phyloP scores from a whole-genome alignment of 2,329 filamentous ascomycete species.

The Huntiella savannae region DNA sequence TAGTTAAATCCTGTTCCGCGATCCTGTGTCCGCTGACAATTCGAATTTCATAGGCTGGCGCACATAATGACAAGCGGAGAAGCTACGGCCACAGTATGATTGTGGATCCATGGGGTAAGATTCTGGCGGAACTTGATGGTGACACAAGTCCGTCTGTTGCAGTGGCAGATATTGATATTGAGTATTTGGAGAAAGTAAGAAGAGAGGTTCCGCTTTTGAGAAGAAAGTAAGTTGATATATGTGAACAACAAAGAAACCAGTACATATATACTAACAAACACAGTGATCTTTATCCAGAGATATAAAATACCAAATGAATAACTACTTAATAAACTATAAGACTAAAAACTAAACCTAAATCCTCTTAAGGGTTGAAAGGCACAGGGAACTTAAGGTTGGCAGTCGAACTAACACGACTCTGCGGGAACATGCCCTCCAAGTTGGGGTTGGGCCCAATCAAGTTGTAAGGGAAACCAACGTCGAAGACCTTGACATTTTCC shows the following conservation, averaged over 20 bases:
- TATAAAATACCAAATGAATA: background rate
- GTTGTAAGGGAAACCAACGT: constrained; percentile 15
- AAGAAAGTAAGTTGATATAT: constrained; percentile 25
- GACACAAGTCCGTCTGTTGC: constrained; percentile 27
- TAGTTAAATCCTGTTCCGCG: background rate
- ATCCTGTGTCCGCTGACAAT: background rate
- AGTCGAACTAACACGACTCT: background rate
- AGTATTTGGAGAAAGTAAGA: constrained; percentile 27
- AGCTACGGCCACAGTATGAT: constrained; percentile 80
- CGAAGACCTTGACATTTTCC: constrained; percentile 32
- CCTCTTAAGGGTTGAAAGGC: constrained; percentile 1
- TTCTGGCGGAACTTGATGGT: constrained; percentile 33
- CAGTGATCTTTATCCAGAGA: constrained; percentile 2
- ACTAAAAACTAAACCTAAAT: background rate
- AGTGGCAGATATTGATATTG: constrained; percentile 34
- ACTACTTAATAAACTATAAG: too few relatives aligned
- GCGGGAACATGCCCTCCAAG: background rate
- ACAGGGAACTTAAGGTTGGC: background rate
- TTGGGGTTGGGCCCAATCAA: background rate
- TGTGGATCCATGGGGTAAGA: constrained; percentile 68
- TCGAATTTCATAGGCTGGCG: constrained; percentile 28
- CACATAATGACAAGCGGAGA: constrained; percentile 51
- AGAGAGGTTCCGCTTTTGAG: constrained; percentile 32
- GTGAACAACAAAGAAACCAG: background rate
- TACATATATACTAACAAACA: background rate